Evolutionary conservation across 1,139 yeast genomes (phyloP).

Genomic region (Chernovozyma sophiae-reginae): DNA sequence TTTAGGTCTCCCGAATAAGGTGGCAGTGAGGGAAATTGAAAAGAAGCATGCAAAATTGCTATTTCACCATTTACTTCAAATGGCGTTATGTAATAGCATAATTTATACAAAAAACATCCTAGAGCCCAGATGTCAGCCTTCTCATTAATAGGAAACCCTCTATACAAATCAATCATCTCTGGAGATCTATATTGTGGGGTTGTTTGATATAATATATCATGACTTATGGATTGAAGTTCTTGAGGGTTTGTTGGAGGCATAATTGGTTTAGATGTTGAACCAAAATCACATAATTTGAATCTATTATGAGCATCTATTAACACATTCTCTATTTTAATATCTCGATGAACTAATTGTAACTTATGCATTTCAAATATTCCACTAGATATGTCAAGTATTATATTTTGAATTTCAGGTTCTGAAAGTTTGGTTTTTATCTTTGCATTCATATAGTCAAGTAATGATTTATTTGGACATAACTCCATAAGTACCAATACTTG

Average conservation of each 20-base stretch:
- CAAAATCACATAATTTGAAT: constrained; percentile 75
- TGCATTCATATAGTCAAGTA: constrained; percentile 72
- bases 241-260: constrained; percentile 63
- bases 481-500: constrained; percentile 80
- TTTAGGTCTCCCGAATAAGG: constrained; percentile 58
- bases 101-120: constrained; percentile 71
- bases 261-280: constrained; percentile 60
- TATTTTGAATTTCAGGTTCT: constrained; percentile 59
- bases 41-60: constrained; percentile 66
- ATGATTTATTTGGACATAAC: constrained; percentile 65
- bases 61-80: constrained; percentile 72
- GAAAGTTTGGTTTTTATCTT: constrained; percentile 59
- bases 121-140: constrained; percentile 83
- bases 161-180: constrained; percentile 72
- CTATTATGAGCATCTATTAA: constrained; percentile 51
- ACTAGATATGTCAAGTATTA: constrained; percentile 61
- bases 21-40: constrained; percentile 55
- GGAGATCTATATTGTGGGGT: constrained; percentile 84
- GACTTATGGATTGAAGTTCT: constrained; percentile 56
- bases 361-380: constrained; percentile 75
- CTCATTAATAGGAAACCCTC: constrained; percentile 67
- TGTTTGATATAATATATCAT: constrained; percentile 69
- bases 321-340: constrained; percentile 76
- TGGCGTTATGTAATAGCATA: constrained; percentile 79
- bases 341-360: constrained; percentile 61